These are phyloP conservation scores for Trichophyton mentagrophytes DNA, from an alignment of 2,329 filamentous ascomycete species.

Conservation along the genomic window DNA sequence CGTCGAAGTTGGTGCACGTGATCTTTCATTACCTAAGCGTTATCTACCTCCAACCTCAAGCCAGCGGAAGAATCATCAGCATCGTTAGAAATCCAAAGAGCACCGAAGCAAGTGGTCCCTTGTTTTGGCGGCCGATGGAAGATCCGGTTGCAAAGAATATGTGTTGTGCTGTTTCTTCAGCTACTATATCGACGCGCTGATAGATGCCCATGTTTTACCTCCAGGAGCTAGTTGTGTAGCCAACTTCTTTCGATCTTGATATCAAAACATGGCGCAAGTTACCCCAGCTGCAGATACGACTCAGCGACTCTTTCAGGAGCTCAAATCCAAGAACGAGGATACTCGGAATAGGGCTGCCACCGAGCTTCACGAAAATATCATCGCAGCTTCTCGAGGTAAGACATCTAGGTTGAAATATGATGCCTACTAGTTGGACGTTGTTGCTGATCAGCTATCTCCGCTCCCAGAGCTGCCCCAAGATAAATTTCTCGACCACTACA, in stretches of 20 bases:
- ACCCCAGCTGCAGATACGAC: conserved; percentile 37
- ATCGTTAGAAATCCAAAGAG: background rate
- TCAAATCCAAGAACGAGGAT: conserved; percentile 45
- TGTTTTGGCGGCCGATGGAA: background rate
- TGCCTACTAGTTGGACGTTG: background rate
- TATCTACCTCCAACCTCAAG: background rate
- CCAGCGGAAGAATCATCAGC: too few species aligned
- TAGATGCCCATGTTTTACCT: background rate
- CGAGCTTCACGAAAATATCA: conserved; percentile 36
- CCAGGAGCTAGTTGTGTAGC: background rate
- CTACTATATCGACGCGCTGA: background rate
- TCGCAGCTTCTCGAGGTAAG: conserved; percentile 35
- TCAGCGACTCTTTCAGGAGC: conserved; percentile 44
- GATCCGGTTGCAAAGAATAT: background rate
- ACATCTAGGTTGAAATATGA: background rate
- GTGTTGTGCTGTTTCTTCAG: background rate
- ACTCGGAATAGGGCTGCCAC: conserved; percentile 36
- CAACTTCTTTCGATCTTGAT: background rate
- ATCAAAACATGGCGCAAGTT: conserved; percentile 34
- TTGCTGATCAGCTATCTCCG: background rate
- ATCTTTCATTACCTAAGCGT: background rate
- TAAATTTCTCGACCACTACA: conserved; percentile 61
- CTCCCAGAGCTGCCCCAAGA: conserved; percentile 61
- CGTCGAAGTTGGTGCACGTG: background rate
- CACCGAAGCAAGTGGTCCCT: background rate